These are phyloP conservation scores for Bromus sterilis DNA, from an alignment of 176 grass and related monocot species.

Conservation along the genomic window DNA sequence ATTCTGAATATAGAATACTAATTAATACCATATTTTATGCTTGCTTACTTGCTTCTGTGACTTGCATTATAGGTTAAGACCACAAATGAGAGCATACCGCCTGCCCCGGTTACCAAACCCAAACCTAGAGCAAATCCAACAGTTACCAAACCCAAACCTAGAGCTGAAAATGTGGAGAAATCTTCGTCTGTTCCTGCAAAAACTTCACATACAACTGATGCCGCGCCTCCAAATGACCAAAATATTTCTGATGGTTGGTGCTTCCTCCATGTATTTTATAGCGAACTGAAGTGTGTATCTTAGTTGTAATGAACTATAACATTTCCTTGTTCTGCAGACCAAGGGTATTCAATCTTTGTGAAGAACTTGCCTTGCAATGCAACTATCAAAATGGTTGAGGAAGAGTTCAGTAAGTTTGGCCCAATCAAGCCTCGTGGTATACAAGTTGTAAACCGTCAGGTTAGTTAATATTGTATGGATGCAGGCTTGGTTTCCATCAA, in stretches of 20 bases:
- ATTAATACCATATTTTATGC: neutral
- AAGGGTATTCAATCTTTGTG: slow-evolving; percentile 70
- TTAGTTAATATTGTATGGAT: slow-evolving; percentile 18
- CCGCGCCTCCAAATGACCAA: slow-evolving; percentile 16
- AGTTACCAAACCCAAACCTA: too few species aligned
- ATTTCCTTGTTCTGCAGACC: slow-evolving; percentile 20
- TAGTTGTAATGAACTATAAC: neutral
- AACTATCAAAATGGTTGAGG: slow-evolving; percentile 53
- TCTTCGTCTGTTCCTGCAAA: slow-evolving; percentile 18
- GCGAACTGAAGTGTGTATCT: neutral
- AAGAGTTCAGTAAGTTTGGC: slow-evolving; percentile 74
- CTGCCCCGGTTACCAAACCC: slow-evolving; percentile 24
- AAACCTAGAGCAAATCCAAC: slow-evolving; percentile 22
- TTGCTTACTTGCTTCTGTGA: neutral
- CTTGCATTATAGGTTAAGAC: slow-evolving; percentile 31
- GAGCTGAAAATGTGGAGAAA: slow-evolving; percentile 45
- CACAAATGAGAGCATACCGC: slow-evolving; percentile 30
- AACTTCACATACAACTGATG: slow-evolving; percentile 11
- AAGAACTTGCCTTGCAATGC: slow-evolving; percentile 63
- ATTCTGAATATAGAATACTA: neutral
- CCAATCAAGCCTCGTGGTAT: slow-evolving; percentile 69
- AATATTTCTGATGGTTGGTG: slow-evolving; percentile 42
- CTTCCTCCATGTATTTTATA: neutral
- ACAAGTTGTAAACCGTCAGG: slow-evolving; percentile 78
- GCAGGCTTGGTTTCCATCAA: neutral